Base-by-base conservation (phyloP, 225 moss, liverwort and hornwort genomes). In the Polytrichum commune region DNA sequence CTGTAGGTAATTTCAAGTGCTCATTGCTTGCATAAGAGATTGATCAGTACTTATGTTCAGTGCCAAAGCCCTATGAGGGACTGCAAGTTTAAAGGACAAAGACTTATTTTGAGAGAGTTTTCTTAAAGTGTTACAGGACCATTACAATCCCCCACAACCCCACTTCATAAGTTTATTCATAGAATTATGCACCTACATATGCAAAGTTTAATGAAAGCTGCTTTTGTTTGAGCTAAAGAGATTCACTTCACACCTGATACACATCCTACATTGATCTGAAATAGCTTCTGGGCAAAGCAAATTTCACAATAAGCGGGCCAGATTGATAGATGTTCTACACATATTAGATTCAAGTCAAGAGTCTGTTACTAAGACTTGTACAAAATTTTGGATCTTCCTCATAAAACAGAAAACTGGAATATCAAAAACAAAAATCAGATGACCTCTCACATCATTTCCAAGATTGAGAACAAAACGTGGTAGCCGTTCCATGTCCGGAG, bases 401-500 rank as follows among this genome's bases (percentile, higher is more conserved):
- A 35, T 9, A 35, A 35, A 35, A 35, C 35, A 35, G 9, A 8
- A 35, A 8, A 35, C 9, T 2, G 9, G 2, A 35, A 35, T 9
- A 46, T 3, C 46, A 46, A 16, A 46, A 46, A 16, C 16, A 65
- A 29, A 64, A 65, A 64, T n/a, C 25, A 5, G 23, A 65, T 70
- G 65, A 65, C 61, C 22, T 54, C 83, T 87, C 83, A 96, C 96
- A 88, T 94, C 90, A 64, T 97, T 97, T 72, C 91, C 97, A 68
- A 94, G 81, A 69, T 83, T 91, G 75, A 94, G 75, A 27, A 92
- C 76, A 83, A 97, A 97, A 69, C 75, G 85, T 68, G 92, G 84
- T 69, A 97, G 83, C 32, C 94, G 91, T 79, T 97, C 94, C 97
- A 97, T 92, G 69, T 97, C 92, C 32, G 97, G 97, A 55, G 74